Evolutionary conservation across 1,284 basidiomycete genomes (phyloP).

Genomic region (Mrakiaceae sp.): DNA sequence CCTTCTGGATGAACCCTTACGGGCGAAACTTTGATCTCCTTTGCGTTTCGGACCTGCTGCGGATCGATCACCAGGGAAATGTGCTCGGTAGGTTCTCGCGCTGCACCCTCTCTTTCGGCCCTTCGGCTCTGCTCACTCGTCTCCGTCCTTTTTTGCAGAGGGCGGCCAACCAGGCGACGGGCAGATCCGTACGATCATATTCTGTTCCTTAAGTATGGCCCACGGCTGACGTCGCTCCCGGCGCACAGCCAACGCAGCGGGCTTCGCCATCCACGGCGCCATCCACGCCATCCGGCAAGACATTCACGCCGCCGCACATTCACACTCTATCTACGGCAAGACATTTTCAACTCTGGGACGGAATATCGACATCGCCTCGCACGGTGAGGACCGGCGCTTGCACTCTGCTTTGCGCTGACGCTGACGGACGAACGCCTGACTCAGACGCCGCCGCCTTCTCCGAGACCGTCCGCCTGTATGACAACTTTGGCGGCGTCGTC

Average conservation of each 20-base stretch:
- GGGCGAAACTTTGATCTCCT: slow-evolving; percentile 38
- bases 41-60: slow-evolving; percentile 40
- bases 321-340: slow-evolving; percentile 51
- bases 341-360: slow-evolving; percentile 50
- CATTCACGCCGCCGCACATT: slow-evolving; percentile 52
- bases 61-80: slow-evolving; percentile 44
- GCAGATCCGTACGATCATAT: slow-evolving; percentile 23
- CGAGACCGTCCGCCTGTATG: slow-evolving; percentile 27
- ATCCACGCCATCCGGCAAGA: slow-evolving; percentile 49
- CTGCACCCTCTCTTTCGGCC: too few species aligned
- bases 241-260: slow-evolving; percentile 36
- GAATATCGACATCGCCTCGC: slow-evolving; percentile 47
- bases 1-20: slow-evolving; percentile 49
- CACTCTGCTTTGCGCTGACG: too few species aligned
- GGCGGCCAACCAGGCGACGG: slow-evolving; percentile 29
- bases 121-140: too few species aligned
- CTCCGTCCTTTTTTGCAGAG: slow-evolving; percentile 17
- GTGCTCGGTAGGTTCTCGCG: slow-evolving; percentile 26
- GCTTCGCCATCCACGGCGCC: slow-evolving; percentile 46
- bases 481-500: slow-evolving; percentile 35
- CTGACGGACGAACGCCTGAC: too few species aligned
- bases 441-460: slow-evolving; percentile 33
- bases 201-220: slow-evolving; percentile 9
- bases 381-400: too few species aligned
- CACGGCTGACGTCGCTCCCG: slow-evolving; percentile 33